Percentiles rank a stretch among this genome's conserved stretches.
These are phyloP conservation scores for Cytospora schulzeri DNA, from an alignment of 2,329 filamentous ascomycete species.

Conservation along the genomic window DNA sequence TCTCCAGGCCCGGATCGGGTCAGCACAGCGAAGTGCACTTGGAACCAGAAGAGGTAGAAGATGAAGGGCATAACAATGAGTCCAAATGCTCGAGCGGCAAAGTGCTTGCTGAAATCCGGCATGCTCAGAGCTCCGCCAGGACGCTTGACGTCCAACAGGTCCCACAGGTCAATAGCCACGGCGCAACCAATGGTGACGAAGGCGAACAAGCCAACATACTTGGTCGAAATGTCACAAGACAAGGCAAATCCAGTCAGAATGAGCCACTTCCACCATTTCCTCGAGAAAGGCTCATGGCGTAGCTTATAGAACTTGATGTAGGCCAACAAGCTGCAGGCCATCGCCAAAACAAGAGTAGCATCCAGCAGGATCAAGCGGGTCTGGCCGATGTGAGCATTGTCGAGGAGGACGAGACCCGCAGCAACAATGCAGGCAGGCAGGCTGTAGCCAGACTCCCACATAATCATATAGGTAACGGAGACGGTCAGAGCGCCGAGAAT, in stretches of 20 bases:
- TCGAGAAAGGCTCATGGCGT: constrained; percentile 81
- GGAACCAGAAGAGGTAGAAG: constrained; percentile 99
- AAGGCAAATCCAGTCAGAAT: constrained; percentile 91
- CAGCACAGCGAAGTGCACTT: constrained; percentile 94
- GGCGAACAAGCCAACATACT: constrained; percentile 95
- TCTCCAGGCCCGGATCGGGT: constrained; percentile 89
- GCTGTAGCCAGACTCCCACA: constrained; percentile 99
- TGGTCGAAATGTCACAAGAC: constrained; percentile 97
- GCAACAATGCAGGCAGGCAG: constrained; percentile 89
- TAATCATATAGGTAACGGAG: constrained; percentile 91
- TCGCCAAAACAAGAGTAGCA: constrained; percentile 89
- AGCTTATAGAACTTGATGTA: constrained; percentile 99
- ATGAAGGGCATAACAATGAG: constrained; percentile 91
- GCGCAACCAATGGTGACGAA: constrained; percentile 96
- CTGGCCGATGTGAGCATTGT: constrained; percentile 97
- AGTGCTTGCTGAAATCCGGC: constrained; percentile 83
- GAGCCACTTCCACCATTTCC: constrained; percentile 99
- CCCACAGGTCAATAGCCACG: constrained; percentile 93
- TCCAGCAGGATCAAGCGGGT: constrained; percentile 93
- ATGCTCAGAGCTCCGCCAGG: constrained; percentile 79
- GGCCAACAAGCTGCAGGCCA: constrained; percentile 90
- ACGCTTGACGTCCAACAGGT: constrained; percentile 85
- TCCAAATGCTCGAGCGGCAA: constrained; percentile 81
- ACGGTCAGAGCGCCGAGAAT: constrained; percentile 91
- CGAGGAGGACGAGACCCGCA: constrained; percentile 83